A percentile compares a stretch with the other conserved stretches of the same genome.
Conservation (phyloP, 1,284 basidiomycete species). For the Porodaedalea pini region DNA sequence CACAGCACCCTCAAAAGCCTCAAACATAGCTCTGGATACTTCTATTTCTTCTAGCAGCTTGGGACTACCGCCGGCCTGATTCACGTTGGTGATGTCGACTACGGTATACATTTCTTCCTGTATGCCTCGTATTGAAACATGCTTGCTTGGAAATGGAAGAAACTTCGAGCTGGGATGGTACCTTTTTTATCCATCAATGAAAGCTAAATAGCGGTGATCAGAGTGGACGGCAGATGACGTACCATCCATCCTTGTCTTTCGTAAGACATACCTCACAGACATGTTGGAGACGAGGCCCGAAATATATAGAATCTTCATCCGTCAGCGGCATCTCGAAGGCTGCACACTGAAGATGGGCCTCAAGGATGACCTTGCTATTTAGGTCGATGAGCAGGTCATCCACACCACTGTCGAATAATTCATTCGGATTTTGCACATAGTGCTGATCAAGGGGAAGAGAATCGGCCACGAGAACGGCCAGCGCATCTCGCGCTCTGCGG, state of each 20-base stretch:
- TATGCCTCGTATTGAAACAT: slow-evolving; percentile 73
- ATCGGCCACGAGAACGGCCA: slow-evolving; percentile 79
- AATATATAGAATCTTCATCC: slow-evolving; percentile 65
- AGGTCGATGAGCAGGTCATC: slow-evolving; percentile 72
- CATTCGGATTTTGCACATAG: slow-evolving; percentile 69
- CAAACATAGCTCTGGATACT: slow-evolving; percentile 79
- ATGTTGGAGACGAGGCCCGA: slow-evolving; percentile 58
- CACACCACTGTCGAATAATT: slow-evolving; percentile 61
- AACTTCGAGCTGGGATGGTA: slow-evolving; percentile 79
- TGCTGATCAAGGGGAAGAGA: slow-evolving; percentile 74
- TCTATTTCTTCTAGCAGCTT: slow-evolving; percentile 84
- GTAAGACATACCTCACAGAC: slow-evolving; percentile 54
- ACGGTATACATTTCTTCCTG: slow-evolving; percentile 79
- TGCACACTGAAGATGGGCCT: slow-evolving; percentile 87
- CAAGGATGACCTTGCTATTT: slow-evolving; percentile 72
- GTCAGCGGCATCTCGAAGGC: slow-evolving; percentile 83
- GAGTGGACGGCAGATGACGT: slow-evolving; percentile 24
- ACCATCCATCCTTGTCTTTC: slow-evolving; percentile 73
- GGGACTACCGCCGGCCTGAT: slow-evolving; percentile 36
- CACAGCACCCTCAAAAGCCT: slow-evolving; percentile 77
- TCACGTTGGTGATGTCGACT: slow-evolving; percentile 57
- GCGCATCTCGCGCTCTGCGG: slow-evolving; percentile 75
- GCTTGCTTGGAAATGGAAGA: slow-evolving; percentile 71
- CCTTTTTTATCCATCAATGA: slow-evolving; percentile 39
- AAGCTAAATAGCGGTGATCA: not conserved